These are phyloP conservation scores for Suillus bovinus DNA, from an alignment of 768 basidiomycete species.

Conservation along the genomic window DNA sequence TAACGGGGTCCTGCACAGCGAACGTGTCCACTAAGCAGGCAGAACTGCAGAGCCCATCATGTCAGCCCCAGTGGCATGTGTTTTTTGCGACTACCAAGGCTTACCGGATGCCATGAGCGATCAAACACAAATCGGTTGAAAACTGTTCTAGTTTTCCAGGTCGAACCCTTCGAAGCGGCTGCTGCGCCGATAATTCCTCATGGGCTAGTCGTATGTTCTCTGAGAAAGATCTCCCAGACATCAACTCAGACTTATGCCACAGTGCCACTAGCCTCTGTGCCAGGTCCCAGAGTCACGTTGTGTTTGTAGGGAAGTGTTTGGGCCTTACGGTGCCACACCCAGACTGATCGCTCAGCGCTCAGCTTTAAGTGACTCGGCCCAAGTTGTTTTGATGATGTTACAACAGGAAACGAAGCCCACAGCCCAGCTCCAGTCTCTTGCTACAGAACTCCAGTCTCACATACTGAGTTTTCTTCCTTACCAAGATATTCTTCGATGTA, in stretches of 20 bases:
- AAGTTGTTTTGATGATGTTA: background rate
- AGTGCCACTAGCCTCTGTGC: background rate
- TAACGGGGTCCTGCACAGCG: slow-evolving; percentile 32
- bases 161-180: slow-evolving; percentile 12
- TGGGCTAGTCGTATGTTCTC: background rate
- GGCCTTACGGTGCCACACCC: background rate
- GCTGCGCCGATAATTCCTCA: slow-evolving; percentile 11
- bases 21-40: slow-evolving; percentile 55
- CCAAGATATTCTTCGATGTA: slow-evolving; percentile 1
- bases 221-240: slow-evolving; percentile 2
- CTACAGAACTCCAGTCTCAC: background rate
- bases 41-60: slow-evolving; percentile 31
- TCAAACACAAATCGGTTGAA: slow-evolving; percentile 41
- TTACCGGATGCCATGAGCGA: slow-evolving; percentile 46
- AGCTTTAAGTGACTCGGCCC: too few species aligned
- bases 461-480: background rate
- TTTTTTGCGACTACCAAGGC: slow-evolving; percentile 12
- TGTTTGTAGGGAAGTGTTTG: background rate
- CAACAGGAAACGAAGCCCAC: background rate
- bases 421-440: background rate
- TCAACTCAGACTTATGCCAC: background rate
- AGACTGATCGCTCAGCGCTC: background rate
- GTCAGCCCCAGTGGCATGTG: background rate
- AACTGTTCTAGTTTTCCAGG: slow-evolving; percentile 29
- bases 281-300: background rate